phyloP scores from a whole-genome alignment of 1,284 basidiomycete genomes.

The Puccinia horiana region DNA sequence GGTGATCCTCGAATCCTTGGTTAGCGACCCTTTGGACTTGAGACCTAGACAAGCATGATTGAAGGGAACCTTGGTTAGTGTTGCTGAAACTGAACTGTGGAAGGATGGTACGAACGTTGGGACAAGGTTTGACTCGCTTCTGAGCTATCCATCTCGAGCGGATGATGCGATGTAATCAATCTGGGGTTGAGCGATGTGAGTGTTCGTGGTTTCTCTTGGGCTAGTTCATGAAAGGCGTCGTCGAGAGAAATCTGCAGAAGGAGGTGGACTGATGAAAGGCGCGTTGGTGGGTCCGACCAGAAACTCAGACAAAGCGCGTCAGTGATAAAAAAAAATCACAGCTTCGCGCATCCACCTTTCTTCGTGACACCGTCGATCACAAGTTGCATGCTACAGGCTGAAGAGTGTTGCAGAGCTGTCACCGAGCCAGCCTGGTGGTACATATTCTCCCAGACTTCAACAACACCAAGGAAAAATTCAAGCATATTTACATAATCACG shows the following conservation, averaged over 20 bases:
- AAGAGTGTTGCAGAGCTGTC: not conserved
- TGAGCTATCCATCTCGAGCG: conserved; percentile 9
- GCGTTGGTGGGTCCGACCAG: not conserved
- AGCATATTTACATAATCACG: no score
- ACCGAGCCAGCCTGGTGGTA: not conserved
- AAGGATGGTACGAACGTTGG: conserved; percentile 11
- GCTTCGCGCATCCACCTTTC: not conserved
- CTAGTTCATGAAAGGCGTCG: not conserved
- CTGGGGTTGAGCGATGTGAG: not conserved
- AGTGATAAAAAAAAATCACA: not conserved
- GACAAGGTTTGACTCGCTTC: conserved; percentile 5
- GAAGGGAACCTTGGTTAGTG: not conserved
- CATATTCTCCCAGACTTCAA: no score
- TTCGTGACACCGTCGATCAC: not conserved
- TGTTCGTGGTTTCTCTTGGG: not conserved
- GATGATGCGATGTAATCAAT: not conserved
- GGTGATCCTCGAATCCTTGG: conserved; percentile 30
- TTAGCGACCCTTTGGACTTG: conserved; percentile 27
- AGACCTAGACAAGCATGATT: conserved; percentile 18
- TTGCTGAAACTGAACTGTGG: not conserved
- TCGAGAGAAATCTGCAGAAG: not conserved
- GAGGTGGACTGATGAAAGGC: not conserved
- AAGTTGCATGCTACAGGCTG: no score
- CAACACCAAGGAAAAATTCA: no score
- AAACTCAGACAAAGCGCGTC: conserved; percentile 4